Evolutionary conservation across 331 rosid genomes (phyloP), one percentile per base, ranked within the genome.

Genomic region (Arachis monticola): DNA sequence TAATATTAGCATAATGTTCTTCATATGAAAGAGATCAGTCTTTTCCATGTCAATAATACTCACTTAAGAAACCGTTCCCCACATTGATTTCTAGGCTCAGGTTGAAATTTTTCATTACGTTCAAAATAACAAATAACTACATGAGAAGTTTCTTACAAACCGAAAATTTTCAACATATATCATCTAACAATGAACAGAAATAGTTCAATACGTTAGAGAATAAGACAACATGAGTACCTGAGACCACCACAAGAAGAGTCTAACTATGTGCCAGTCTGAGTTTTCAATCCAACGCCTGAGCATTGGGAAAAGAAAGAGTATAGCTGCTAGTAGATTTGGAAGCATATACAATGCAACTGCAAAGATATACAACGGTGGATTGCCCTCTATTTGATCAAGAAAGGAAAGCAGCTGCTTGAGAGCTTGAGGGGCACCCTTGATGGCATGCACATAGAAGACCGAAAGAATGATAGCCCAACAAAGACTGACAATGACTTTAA

Each of bases 261-360:
- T 85, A 64, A 94, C 82, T 67, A 92, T 85, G 82, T 83, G 97
- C 99, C 99, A 94, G 82, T 94, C 97, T 45, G 99, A 94, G 81
- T 85, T 94, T 86, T 94, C 99, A 73, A 94, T 94, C 97, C 96
- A 94, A 72, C 99, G 99, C 61, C 97, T 92, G 77, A 94, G 91
- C 97, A 94, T 92, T 14, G 99, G 99, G 78, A 94, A 92, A 67
- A 92, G 76, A 90, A 94, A 94, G 70, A 94, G 81, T 77, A 44
- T 75, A 70, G 96, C 97, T 38, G 87, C 88, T 60, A 94, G 85
- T 75, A 87, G 63, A 87, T 94, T 94, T 63, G 99, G 99, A 64
- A 94, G 83, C 85, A 94, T 56, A 78, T 92, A 94, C 70, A 90
- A 32, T 61, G 81, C 89, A 32, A 94, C 99, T 7, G 91, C 97